Conservation (phyloP, 768 basidiomycete species). For the Ramaria rubella region DNA sequence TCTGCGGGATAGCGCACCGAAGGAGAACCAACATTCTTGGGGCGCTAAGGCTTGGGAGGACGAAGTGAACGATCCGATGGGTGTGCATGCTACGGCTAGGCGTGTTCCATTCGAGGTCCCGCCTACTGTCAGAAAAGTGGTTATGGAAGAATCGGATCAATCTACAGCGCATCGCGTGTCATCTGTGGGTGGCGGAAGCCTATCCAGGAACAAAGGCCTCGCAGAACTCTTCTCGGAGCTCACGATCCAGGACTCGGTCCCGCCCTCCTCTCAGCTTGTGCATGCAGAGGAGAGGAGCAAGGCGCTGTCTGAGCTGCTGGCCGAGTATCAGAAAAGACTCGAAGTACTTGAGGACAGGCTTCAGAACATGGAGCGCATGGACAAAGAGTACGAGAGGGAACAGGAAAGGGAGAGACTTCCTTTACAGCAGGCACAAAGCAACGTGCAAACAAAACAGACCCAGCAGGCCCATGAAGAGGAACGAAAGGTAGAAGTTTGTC, state of each 20-base stretch:
- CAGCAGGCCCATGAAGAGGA: neutral
- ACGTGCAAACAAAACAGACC: neutral
- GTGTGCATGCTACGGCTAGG: slow-evolving; percentile 27
- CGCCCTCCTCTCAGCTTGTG: neutral
- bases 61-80: slow-evolving; percentile 23
- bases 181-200: neutral
- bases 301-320: slow-evolving; percentile 3
- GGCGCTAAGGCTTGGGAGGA: slow-evolving; percentile 34
- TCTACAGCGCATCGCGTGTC: too few species aligned
- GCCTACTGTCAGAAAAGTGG: neutral
- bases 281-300: too few species aligned
- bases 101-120: slow-evolving; percentile 11
- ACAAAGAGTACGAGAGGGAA: neutral
- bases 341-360: slow-evolving; percentile 14
- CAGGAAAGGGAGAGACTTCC: neutral
- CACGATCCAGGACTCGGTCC: neutral
- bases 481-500: neutral
- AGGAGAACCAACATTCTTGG: slow-evolving; percentile 15
- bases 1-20: neutral
- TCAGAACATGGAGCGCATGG: slow-evolving; percentile 13
- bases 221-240: neutral
- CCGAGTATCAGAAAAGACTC: slow-evolving; percentile 11
- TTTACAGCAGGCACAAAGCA: neutral
- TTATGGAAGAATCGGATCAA: too few species aligned
- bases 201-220: neutral